Percentiles rank a stretch among this genome's conserved stretches.
These are phyloP conservation scores for Rhipidocladum racemiflorum DNA, from an alignment of 176 grass and related monocot species.

Conservation along the genomic window DNA sequence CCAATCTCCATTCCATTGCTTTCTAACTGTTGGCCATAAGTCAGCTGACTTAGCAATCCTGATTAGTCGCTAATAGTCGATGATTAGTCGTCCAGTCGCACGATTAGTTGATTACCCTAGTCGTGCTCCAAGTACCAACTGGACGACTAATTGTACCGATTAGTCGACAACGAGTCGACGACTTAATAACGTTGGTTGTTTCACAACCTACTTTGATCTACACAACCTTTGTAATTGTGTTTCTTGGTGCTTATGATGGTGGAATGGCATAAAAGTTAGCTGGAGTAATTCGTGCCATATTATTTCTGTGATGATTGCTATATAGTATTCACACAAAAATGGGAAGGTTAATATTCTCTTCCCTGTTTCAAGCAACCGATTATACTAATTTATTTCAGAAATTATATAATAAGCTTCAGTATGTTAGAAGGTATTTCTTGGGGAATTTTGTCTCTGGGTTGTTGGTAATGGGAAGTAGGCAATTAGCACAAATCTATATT, in stretches of 20 bases:
- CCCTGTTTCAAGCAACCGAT: not conserved
- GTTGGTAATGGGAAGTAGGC: conserved; percentile 2
- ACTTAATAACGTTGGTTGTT: no score
- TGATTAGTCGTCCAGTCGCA: no score
- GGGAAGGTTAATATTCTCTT: not conserved
- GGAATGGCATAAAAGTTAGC: not conserved
- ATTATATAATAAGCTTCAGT: conserved; percentile 18
- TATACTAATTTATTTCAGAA: not conserved
- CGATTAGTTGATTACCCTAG: no score
- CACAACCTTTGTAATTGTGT: not conserved
- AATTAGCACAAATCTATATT: not conserved
- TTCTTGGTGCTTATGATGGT: not conserved
- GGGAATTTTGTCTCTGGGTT: not conserved
- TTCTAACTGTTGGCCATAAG: no score
- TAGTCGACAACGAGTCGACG: no score
- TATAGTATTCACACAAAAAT: not conserved
- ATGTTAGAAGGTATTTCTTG: not conserved
- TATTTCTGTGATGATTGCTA: not conserved
- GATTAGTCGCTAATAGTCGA: no score
- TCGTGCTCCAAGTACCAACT: no score
- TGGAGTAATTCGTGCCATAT: not conserved
- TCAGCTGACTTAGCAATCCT: no score
- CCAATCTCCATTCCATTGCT: no score
- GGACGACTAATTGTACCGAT: no score
- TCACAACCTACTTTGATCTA: not conserved